These are phyloP conservation scores for Exidia glandulosa DNA, from an alignment of 768 basidiomycete genomes.

Conservation along the genomic window DNA sequence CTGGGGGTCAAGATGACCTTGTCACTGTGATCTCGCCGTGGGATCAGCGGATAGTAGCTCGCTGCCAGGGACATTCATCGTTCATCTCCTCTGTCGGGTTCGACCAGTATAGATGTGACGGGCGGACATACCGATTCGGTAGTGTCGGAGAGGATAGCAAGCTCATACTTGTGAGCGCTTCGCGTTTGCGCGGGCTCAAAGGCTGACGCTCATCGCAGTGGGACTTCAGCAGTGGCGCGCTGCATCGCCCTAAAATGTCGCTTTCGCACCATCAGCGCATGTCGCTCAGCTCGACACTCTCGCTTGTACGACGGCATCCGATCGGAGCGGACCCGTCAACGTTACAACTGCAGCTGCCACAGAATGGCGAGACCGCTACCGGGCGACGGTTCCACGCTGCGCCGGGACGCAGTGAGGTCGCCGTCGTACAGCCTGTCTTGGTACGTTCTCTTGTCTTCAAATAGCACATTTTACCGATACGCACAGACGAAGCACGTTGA, in stretches of 20 bases:
- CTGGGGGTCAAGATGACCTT: slow-evolving; percentile 95
- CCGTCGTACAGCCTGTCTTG: slow-evolving; percentile 81
- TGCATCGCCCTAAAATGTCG: slow-evolving; percentile 80
- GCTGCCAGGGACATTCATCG: slow-evolving; percentile 94
- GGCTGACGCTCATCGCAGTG: slow-evolving; percentile 40
- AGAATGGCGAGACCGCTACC: slow-evolving; percentile 17
- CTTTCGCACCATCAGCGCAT: slow-evolving; percentile 60
- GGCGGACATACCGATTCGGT: slow-evolving; percentile 85
- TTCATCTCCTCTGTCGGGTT: slow-evolving; percentile 87
- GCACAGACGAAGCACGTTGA: slow-evolving; percentile 73
- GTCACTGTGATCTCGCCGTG: slow-evolving; percentile 89
- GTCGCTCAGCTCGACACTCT: slow-evolving; percentile 70
- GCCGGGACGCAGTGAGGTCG: slow-evolving; percentile 82
- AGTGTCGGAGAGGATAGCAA: slow-evolving; percentile 98
- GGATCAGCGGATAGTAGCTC: slow-evolving; percentile 88
- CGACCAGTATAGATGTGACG: slow-evolving; percentile 80
- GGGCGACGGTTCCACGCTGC: slow-evolving; percentile 68
- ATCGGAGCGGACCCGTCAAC: slow-evolving; percentile 41
- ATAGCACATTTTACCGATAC: neutral
- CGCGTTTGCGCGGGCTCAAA: slow-evolving; percentile 4
- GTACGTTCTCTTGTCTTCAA: slow-evolving; percentile 27
- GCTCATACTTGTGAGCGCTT: slow-evolving; percentile 59
- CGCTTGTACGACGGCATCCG: slow-evolving; percentile 50
- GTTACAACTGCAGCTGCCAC: slow-evolving; percentile 38
- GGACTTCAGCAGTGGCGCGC: slow-evolving; percentile 85